A percentile compares a stretch with the other conserved stretches of the same genome.
phyloP scores from a whole-genome alignment of 139 green algal genomes.

The Haematococcus lacustris region DNA sequence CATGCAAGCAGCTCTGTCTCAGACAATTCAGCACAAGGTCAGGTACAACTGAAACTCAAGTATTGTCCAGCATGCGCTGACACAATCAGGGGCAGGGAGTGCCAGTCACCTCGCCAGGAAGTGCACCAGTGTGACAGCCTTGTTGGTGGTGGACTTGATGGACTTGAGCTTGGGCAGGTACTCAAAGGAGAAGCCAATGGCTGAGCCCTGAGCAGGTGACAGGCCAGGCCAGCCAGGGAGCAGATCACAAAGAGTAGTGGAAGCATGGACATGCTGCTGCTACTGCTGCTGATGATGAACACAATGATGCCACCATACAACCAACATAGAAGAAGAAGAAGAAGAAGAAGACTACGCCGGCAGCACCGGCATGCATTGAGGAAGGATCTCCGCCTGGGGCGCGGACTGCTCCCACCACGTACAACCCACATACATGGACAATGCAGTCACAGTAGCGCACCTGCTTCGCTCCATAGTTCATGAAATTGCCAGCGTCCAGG shows the following conservation, averaged over 20 bases:
- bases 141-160: conserved; percentile 32
- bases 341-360: too few relatives aligned
- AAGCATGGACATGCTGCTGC: too few relatives aligned
- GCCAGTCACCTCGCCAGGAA: conserved; percentile 41
- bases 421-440: too few relatives aligned
- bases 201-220: conserved; percentile 1
- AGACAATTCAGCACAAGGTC: neutral
- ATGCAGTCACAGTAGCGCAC: neutral
- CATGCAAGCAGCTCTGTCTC: neutral
- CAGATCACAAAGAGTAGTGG: neutral
- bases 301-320: too few relatives aligned
- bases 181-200: conserved; percentile 24
- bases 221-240: neutral
- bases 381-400: too few relatives aligned
- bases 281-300: too few relatives aligned
- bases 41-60: neutral
- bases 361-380: too few relatives aligned
- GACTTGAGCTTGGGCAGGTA: conserved; percentile 48
- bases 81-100: neutral
- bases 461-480: conserved; percentile 34
- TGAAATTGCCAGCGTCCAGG: conserved; percentile 46
- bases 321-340: too few relatives aligned
- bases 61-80: neutral
- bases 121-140: conserved; percentile 47
- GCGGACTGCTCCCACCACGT: too few relatives aligned